Conservation (phyloP, 148 eudicot species). For the Fagopyrum homotropicum region DNA sequence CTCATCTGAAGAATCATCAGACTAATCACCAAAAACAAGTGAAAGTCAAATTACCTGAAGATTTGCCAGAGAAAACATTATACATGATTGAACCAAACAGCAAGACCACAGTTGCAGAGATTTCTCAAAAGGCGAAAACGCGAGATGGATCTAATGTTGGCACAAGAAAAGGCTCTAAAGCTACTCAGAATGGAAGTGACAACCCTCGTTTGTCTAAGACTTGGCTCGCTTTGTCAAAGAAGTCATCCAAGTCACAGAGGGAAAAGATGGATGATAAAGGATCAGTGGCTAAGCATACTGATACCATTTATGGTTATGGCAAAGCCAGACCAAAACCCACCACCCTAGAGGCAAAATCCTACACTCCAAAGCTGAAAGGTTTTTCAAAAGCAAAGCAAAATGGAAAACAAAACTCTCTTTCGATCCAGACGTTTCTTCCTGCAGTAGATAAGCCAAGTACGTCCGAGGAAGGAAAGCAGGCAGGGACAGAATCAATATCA, state of each 20-base stretch:
- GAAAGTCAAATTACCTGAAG: constrained; percentile 16
- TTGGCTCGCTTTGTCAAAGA: constrained; percentile 11
- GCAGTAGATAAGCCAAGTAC: constrained; percentile 10
- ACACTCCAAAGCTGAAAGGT: neutral
- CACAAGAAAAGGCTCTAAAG: constrained; percentile 20
- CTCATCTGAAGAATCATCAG: constrained; percentile 20
- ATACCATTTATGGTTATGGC: neutral
- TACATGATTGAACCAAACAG: constrained; percentile 24
- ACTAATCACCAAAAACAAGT: constrained; percentile 16
- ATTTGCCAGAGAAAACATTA: constrained; percentile 34
- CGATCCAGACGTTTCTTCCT: neutral
- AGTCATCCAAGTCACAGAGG: neutral
- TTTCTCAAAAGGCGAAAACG: constrained; percentile 15
- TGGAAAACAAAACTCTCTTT: neutral
- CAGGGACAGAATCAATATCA: constrained; percentile 8
- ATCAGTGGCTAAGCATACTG: neutral
- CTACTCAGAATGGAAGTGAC: constrained; percentile 17
- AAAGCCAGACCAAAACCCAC: neutral
- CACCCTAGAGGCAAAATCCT: constrained; percentile 2
- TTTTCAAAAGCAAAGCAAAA: neutral
- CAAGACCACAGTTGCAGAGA: constrained; percentile 9
- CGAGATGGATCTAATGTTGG: constrained; percentile 15
- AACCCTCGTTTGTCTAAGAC: constrained; percentile 12
- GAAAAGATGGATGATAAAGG: neutral
- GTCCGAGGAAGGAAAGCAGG: constrained; percentile 14